Base-by-base conservation (phyloP, 2,329 filamentous ascomycete genomes). In the Lasiodiplodia sp. region DNA sequence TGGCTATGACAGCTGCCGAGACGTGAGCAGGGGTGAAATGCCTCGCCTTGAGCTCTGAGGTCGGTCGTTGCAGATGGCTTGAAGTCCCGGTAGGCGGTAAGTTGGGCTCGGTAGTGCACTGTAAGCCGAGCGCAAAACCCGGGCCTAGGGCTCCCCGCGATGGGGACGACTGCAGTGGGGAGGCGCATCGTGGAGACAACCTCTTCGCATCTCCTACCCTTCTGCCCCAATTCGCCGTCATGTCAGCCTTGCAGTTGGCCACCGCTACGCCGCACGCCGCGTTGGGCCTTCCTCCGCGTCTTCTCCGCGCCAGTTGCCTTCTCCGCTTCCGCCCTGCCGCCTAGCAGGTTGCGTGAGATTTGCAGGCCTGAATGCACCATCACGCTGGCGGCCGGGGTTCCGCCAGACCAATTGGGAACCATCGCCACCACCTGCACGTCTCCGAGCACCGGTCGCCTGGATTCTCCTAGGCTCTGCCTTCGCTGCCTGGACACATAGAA, bases 81-180 rank as follows among this genome's bases (percentile, higher is more conserved):
- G 60, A 40, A 52, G 47, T 64, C 44, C 60, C 16, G 60, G 60
- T 64, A 52, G 60, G 60, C 47, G 44, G 58, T 63, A 25, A 63
- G 58, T 34, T 14, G 5, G 23, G 28, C 18, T 62, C 57, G 57
- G 57, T 63, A 63, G 58, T 63, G 58, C 25, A 51, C 25, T 34
- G 40, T 31, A 47, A 23, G 37, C 57, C 57, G 40, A 31, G 21
- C 58, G 31, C 60, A 64, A 64, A 64, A 52, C 47, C 47, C 28
- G 60, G 60, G 14, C 47, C 16, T 18, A 47, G 60, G 60, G 28
- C 38, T 14, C 51, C 44, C 44, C 60, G 47, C 60, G 56, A 37
- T 38, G 47, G 10, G 60, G 44, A 37, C 11, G 28, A 25, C 37
- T 11, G 37, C 21, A n/a, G 37, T 28, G 56, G 57, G 23, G 40